Evolutionary conservation across 805 yeast genomes (phyloP), one percentile per base, ranked within the genome.

Genomic region (Torulaspora franciscae): DNA sequence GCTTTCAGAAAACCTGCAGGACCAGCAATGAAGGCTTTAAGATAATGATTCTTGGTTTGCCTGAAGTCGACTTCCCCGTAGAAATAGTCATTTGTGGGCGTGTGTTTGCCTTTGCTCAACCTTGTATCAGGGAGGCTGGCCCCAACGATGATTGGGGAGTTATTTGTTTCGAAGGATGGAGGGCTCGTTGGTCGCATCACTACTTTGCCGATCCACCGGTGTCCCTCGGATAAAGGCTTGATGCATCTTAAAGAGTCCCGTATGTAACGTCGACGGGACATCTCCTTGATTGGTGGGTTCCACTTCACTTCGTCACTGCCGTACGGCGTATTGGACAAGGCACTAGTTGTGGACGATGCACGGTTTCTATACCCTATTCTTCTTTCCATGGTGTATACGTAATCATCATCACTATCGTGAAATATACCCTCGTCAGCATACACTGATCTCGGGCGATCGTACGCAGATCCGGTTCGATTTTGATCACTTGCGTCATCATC

Each of bases 161-260:
- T 58, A 37, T 52, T 58, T 1, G 65, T 60, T 15, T 49, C 53
- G 38, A 43, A 56, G 1, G 36, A 37, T 4, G 66, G 65, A 5
- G 58, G 50, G 15, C 28, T 35, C 6, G 51, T 32, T 10, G 61
- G 57, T 3, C 69, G 69, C 26, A 72, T 69, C 15, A 76, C 52
- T 25, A 67, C 57, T 52, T 70, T 75, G 35, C 78, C 76, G 17
- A 73, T 61, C 84, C 85, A 80, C 7, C 69, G 52, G 34, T 78
- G 80, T 36, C 74, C 77, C 48, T 68, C 68, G 1, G 73, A 66
- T 42, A 80, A 65, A 3, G 81, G 75, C 51, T 71, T 75, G 22
- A 80, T 75, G 50, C 85, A 80, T 38, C 83, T 71, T 27, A 79
- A 57, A 13, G 81, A 73, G 56, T 79, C 79, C 37, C 75, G 69